Evolutionary conservation across 306 rosid genomes (phyloP), one percentile per base, ranked within the genome.

Genomic region (Senna siamea): DNA sequence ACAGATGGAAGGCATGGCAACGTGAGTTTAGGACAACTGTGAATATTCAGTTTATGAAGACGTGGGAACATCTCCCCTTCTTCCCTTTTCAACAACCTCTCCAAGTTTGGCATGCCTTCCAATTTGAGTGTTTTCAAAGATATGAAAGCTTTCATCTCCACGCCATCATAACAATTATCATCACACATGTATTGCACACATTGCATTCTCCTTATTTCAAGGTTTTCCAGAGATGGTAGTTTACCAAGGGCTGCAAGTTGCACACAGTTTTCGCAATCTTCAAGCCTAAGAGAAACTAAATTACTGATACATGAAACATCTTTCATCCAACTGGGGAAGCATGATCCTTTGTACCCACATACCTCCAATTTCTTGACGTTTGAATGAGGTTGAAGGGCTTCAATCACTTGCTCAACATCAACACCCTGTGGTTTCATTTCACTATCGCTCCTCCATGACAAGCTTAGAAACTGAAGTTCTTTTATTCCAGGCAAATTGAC

Each of bases 401-500:
- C 43, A 47, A 67, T 22, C 18, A 67, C 44, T 23, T 6, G 22
- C n/a, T 30, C 30, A 0, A 2, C 14, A 1, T 41, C 47, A 41
- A 2, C 13, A 41, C 47, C 13, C 40, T 37, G 1, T 7, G 4
- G 6, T 4, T 10, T 34, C 0, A 6, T 7, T 1, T 44, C 4
- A 14, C n/a, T 41, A 1, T 3, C 0, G 3, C 30, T 1, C 30
- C 9, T n/a, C 76, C 76, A 72, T 17, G 46, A 58, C 14, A 72
- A 30, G 20, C 43, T 28, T 72, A 72, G 18, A 2, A 57, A 46
- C 47, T 2, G 13, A 41, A 72, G 58, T 14, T 46, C 22, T 57
- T 9, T 46, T 57, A 58, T 72, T 17, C 35, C 7, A 9, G 5
- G 44, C 46, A 72, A 44, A 72, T 72, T 58, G n/a, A 66, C 76